Evolutionary conservation across 495 filamentous ascomycete genomes (phyloP).

Genomic region (Penicillium canariense): DNA sequence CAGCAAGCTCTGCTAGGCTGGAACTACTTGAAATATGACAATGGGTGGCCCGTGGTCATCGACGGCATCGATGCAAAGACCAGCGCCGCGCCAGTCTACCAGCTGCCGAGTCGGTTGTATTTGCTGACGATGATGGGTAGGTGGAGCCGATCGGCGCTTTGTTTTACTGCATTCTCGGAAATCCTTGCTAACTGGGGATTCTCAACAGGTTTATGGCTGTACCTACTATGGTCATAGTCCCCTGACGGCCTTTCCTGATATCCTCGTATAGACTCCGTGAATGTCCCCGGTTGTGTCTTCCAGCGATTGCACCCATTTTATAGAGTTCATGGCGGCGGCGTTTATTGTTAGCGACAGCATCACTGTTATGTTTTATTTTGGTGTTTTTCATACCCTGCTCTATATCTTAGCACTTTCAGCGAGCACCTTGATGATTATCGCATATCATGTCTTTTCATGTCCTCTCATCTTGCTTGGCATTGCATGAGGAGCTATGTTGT

Average conservation of each 20-base stretch:
- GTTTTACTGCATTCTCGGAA: background rate
- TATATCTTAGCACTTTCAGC: background rate
- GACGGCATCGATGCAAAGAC: constrained; percentile 2
- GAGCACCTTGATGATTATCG: background rate
- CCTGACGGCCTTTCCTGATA: too few species aligned
- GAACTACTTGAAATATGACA: constrained; percentile 41
- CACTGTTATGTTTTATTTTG: background rate
- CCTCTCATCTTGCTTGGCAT: background rate
- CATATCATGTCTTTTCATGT: background rate
- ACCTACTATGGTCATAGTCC: constrained; percentile 14
- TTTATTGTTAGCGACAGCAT: background rate
- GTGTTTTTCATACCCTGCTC: background rate
- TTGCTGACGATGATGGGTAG: constrained; percentile 10
- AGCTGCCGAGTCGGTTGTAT: constrained; percentile 9
- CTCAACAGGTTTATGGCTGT: constrained; percentile 22
- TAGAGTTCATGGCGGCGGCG: constrained; percentile 11
- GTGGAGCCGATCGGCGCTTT: background rate
- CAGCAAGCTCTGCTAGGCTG: constrained; percentile 48
- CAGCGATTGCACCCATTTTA: constrained; percentile 10
- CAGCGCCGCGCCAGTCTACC: background rate
- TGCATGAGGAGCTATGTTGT: background rate
- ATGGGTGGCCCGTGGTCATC: constrained; percentile 43
- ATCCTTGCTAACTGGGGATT: background rate
- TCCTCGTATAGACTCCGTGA: background rate
- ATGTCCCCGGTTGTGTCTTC: background rate